Conservation (phyloP, 2,329 filamentous ascomycete species). For the Colletotrichum australisinense region DNA sequence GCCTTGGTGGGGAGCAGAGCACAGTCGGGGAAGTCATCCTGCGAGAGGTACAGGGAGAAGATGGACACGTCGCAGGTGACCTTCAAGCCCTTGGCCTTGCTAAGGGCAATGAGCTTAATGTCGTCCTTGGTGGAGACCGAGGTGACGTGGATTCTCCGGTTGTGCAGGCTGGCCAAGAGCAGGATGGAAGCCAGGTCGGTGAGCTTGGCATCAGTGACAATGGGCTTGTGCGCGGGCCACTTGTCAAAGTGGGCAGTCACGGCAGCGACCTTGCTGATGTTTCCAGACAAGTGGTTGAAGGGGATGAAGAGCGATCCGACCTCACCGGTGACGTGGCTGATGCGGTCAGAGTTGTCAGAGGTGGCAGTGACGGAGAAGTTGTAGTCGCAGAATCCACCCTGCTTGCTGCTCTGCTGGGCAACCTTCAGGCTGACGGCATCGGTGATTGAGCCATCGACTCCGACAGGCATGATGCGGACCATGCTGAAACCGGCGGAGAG, state of each 20-base stretch:
- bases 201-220: slow-evolving; percentile 83
- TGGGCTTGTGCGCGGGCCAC: slow-evolving; percentile 83
- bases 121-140: slow-evolving; percentile 86
- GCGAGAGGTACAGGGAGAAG: slow-evolving; percentile 81
- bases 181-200: slow-evolving; percentile 85
- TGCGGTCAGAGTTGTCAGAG: slow-evolving; percentile 78
- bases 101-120: slow-evolving; percentile 79
- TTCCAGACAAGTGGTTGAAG: slow-evolving; percentile 84
- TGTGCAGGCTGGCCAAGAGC: slow-evolving; percentile 81
- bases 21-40: slow-evolving; percentile 76
- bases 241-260: slow-evolving; percentile 83
- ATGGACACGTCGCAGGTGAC: slow-evolving; percentile 87
- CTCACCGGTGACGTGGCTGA: slow-evolving; percentile 77
- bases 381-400: slow-evolving; percentile 78
- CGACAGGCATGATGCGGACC: slow-evolving; percentile 83
- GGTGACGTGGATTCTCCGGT: slow-evolving; percentile 81
- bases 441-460: slow-evolving; percentile 77
- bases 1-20: slow-evolving; percentile 72
- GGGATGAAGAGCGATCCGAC: slow-evolving; percentile 86
- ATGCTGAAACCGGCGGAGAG: slow-evolving; percentile 82
- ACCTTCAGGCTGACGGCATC: slow-evolving; percentile 77
- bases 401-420: slow-evolving; percentile 77
- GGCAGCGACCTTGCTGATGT: slow-evolving; percentile 85
- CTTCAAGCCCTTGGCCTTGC: slow-evolving; percentile 84
- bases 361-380: slow-evolving; percentile 84